Evolutionary conservation across 2,329 filamentous ascomycete species (phyloP).

Genomic region (Fusarium incarnatum): DNA sequence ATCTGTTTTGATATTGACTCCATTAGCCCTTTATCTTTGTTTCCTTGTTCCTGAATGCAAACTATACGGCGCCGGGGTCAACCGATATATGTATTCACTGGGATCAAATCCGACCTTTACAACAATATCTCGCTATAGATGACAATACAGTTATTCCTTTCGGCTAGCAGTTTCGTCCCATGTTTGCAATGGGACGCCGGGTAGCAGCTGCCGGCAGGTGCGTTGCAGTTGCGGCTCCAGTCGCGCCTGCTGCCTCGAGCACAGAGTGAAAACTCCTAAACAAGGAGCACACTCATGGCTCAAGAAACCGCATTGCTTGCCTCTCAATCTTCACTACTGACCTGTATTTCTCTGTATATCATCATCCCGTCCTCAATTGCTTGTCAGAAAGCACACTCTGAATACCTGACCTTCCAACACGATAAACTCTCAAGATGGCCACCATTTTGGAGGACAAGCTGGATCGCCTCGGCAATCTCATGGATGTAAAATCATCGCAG

Average conservation of each 20-base stretch:
- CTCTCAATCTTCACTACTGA: accelerated
- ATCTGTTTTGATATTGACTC: no score
- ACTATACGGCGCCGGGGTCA: not conserved
- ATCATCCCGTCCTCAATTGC: not conserved
- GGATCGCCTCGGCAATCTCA: not conserved
- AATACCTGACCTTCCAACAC: no score
- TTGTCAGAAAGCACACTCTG: not conserved
- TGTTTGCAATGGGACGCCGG: not conserved
- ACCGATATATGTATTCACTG: not conserved
- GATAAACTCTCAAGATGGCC: constrained; percentile 7
- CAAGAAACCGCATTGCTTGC: not conserved
- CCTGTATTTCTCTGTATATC: not conserved
- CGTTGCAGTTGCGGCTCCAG: constrained; percentile 21
- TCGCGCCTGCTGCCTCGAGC: constrained; percentile 18
- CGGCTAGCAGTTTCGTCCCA: not conserved
- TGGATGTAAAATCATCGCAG: not conserved
- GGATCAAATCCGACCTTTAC: not conserved
- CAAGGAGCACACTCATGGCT: not conserved
- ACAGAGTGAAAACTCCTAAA: not conserved
- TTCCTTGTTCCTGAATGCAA: not conserved
- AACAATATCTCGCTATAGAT: not conserved
- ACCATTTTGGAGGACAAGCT: constrained; percentile 11
- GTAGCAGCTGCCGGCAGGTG: constrained; percentile 24
- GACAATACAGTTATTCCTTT: not conserved
- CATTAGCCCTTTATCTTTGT: no score